Percentiles rank a stretch among this genome's conserved stretches.
These are phyloP conservation scores for Sphagnum contortum DNA, from an alignment of 225 moss, liverwort and hornwort species.

Conservation along the genomic window DNA sequence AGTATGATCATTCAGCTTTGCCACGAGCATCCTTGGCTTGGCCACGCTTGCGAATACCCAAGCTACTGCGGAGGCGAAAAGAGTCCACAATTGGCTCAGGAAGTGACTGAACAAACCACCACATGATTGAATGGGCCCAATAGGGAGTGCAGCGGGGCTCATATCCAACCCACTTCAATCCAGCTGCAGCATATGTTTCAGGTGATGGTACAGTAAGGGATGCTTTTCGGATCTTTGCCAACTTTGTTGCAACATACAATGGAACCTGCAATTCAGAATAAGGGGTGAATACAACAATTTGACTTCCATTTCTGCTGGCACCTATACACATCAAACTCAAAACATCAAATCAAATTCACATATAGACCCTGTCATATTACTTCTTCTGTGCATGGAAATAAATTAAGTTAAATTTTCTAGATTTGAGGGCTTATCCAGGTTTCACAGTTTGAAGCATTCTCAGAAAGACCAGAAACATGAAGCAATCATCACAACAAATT, in stretches of 20 bases:
- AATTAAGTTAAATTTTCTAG: too few relatives aligned
- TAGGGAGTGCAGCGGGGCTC: constrained; percentile 50
- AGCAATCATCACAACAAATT: too few relatives aligned
- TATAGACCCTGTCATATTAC: too few relatives aligned
- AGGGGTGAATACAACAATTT: too few relatives aligned
- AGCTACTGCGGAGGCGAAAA: constrained; percentile 38
- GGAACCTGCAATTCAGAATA: constrained; percentile 29
- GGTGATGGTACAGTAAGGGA: constrained; percentile 44
- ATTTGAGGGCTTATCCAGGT: too few relatives aligned
- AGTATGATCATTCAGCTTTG: constrained; percentile 27
- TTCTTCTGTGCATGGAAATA: too few relatives aligned
- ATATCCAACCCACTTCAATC: constrained; percentile 37
- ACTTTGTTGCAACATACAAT: constrained; percentile 61
- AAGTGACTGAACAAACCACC: constrained; percentile 46
- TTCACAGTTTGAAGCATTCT: too few relatives aligned
- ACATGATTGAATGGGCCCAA: constrained; percentile 66
- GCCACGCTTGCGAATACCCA: constrained; percentile 49
- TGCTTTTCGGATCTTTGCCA: constrained; percentile 47
- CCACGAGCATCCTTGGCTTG: constrained; percentile 40
- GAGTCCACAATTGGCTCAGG: constrained; percentile 63
- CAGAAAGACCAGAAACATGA: too few relatives aligned
- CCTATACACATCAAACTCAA: too few relatives aligned
- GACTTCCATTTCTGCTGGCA: too few relatives aligned
- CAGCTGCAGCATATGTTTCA: constrained; percentile 31
- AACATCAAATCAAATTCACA: too few relatives aligned